Evolutionary conservation across 768 basidiomycete species (phyloP), one percentile per base, ranked within the genome.

Genomic region (Agaricus subrufescens): DNA sequence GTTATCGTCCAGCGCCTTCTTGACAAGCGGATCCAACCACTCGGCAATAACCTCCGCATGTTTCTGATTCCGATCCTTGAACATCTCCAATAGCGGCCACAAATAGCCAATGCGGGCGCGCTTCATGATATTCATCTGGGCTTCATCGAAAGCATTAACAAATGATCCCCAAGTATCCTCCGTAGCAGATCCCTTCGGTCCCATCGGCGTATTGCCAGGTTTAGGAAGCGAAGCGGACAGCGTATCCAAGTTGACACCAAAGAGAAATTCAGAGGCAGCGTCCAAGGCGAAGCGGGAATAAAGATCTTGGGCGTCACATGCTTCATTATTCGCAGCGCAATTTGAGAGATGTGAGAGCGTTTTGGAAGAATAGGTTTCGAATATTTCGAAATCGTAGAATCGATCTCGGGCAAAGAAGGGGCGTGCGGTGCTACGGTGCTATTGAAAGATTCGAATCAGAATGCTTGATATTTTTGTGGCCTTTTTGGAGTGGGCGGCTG

Each of bases 381-480:
- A 88, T 44, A 81, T 73, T 15, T 86, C 80, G 50, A 87, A 87
- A 63, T 90, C 86, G 7, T 82, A 78, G 43, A 85, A 79, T 29
- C 87, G 80, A 57, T 89, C 86, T n/a, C 79, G 77, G 12, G 85
- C 80, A 63, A 90, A 89, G 70, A 88, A 90, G 3, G 88, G 88
- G 4, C 88, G 81, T 2, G 87, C 80, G 47, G 80, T 81, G 2
- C 76, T 69, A 31, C 88, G 82, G 58, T 89, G 87, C 85, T 87
- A 61, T 57, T 26, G n/a, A 10, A 40, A 23, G n/a, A 14, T 9
- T 37, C 19, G 9, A 30, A 44, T 25, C 25, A 52, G 38, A 23
- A 15, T n/a, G 11, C 8, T 4, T 34, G 23, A 30, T 50, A 3
- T 11, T n/a, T 19, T 38, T 37, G 25, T 46, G 25, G 7, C 25